These are phyloP conservation scores for Camelina hispida DNA, from an alignment of 345 rosid species.

Conservation along the genomic window DNA sequence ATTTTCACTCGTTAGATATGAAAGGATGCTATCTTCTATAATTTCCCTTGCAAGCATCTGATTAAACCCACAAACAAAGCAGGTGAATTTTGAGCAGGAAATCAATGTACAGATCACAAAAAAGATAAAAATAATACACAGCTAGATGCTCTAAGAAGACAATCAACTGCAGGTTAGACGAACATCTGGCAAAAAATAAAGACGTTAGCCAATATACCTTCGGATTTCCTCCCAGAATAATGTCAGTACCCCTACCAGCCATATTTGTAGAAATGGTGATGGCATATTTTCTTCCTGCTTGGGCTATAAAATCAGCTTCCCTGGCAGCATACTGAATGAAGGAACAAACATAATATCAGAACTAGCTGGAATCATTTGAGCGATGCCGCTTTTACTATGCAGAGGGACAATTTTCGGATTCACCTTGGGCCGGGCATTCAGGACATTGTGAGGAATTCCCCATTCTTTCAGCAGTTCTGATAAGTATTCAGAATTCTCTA, in stretches of 20 bases:
- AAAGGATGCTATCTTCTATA: constrained; percentile 76
- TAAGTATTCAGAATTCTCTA: constrained; percentile 89
- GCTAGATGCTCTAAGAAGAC: constrained; percentile 18
- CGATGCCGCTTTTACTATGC: constrained; percentile 18
- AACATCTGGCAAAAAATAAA: constrained; percentile 2
- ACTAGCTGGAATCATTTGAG: constrained; percentile 8
- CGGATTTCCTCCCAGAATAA: constrained; percentile 96
- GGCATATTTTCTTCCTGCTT: constrained; percentile 92
- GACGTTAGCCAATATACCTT: constrained; percentile 55
- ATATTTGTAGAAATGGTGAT: constrained; percentile 95
- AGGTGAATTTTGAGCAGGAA: constrained; percentile 17
- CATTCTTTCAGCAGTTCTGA: constrained; percentile 80
- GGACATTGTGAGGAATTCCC: constrained; percentile 88
- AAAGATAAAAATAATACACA: constrained; percentile 20
- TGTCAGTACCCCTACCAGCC: constrained; percentile 99
- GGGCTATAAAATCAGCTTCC: constrained; percentile 93
- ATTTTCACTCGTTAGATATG: constrained; percentile 70
- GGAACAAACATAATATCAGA: constrained; percentile 26
- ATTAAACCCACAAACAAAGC: constrained; percentile 34
- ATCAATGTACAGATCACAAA: constrained; percentile 8
- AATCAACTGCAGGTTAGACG: constrained; percentile 17
- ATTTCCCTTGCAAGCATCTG: constrained; percentile 93
- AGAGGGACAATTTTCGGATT: constrained; percentile 26
- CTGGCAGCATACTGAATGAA: constrained; percentile 85
- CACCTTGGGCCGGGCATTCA: constrained; percentile 98